phyloP scores from a whole-genome alignment of 345 rosid genomes.

The Citrus glauca region DNA sequence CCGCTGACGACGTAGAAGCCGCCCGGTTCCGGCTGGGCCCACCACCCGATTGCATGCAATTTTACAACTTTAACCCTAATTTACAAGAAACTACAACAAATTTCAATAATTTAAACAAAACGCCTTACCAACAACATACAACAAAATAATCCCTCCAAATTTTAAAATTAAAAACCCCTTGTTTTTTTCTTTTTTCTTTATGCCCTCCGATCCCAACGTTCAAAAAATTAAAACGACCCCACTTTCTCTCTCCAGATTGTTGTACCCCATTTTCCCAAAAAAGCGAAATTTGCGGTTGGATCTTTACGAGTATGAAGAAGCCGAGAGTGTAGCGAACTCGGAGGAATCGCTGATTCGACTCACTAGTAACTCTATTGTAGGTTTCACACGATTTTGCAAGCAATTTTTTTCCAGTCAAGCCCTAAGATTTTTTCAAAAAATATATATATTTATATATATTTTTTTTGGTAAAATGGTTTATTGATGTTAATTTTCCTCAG shows the following conservation, averaged over 20 bases:
- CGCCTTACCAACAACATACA: constrained; percentile 21
- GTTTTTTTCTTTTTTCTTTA: background rate
- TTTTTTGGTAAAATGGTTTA: background rate
- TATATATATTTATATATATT: background rate
- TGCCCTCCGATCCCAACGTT: constrained; percentile 64
- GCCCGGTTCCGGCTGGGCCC: constrained; percentile 88
- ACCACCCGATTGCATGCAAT: constrained; percentile 85
- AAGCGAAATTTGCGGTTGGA: constrained; percentile 50
- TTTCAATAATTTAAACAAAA: constrained; percentile 2
- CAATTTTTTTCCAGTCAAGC: constrained; percentile 40
- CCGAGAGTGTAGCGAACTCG: constrained; percentile 31
- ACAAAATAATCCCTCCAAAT: constrained; percentile 49
- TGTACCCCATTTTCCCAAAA: constrained; percentile 25
- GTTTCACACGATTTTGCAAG: constrained; percentile 36
- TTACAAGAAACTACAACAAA: constrained; percentile 16
- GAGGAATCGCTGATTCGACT: constrained; percentile 39
- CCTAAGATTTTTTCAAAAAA: constrained; percentile 23
- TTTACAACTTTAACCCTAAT: constrained; percentile 31
- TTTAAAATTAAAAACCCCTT: constrained; percentile 16
- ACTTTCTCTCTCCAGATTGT: constrained; percentile 30
- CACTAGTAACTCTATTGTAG: constrained; percentile 27
- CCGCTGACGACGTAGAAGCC: constrained; percentile 81
- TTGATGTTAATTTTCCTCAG: background rate
- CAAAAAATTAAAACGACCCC: constrained; percentile 31
- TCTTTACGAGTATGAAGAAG: constrained; percentile 26